phyloP scores from a whole-genome alignment of 345 rosid species.

The Eucalyptus tenuipes region DNA sequence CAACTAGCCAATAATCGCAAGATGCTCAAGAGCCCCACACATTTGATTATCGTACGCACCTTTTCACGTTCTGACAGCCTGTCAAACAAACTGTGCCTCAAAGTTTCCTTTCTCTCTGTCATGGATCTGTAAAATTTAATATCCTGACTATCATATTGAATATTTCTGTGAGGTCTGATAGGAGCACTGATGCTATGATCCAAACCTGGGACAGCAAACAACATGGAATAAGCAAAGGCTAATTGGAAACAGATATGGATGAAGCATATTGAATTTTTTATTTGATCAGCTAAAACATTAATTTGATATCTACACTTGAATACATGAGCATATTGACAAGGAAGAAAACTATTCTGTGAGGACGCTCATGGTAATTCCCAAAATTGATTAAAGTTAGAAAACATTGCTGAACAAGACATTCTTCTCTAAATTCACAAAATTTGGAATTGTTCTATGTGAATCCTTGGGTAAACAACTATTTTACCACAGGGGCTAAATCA shows the following conservation, averaged over 20 bases:
- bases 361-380: background rate
- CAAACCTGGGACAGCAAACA: slow-evolving; percentile 28
- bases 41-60: slow-evolving; percentile 26
- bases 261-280: background rate
- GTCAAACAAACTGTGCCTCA: slow-evolving; percentile 49
- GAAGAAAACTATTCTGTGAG: background rate
- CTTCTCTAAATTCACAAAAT: background rate
- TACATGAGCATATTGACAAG: background rate
- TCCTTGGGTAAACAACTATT: background rate
- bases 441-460: background rate
- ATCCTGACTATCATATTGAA: slow-evolving; percentile 29
- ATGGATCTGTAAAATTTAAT: slow-evolving; percentile 47
- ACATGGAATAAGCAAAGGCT: background rate
- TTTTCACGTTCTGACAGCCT: slow-evolving; percentile 73
- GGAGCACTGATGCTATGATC: slow-evolving; percentile 58
- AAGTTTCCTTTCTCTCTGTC: slow-evolving; percentile 42
- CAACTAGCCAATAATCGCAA: background rate
- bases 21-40: background rate
- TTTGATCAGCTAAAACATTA: background rate
- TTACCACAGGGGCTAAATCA: background rate
- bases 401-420: background rate
- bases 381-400: background rate
- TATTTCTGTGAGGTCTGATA: slow-evolving; percentile 5
- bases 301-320: background rate
- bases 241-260: background rate